Base-by-base conservation (phyloP, 768 basidiomycete genomes). In the Suillus bovinus region DNA sequence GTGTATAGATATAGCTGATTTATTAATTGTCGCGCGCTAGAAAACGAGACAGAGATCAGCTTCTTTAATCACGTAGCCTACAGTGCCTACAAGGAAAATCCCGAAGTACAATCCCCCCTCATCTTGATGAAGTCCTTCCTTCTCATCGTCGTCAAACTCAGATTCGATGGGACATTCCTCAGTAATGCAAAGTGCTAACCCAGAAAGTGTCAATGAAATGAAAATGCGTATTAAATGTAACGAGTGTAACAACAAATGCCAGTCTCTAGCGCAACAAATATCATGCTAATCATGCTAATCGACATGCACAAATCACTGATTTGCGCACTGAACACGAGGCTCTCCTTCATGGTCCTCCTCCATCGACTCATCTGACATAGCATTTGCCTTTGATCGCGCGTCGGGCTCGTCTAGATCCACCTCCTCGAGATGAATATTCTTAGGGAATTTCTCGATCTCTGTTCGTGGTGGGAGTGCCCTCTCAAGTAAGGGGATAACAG, bases 41-140 rank as follows among this genome's bases (percentile, higher is more conserved):
- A 97, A 75, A 96, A 99, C 71, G 96, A 99, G 75, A 91, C 92
- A 0, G 96, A 99, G 78, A 82, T 96, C 65, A 95, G 93, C 72
- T 90, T 96, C 76, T 99, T 99, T 80, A 89, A 89, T 68, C 79
- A 83, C 33, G 80, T 83, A 49, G 77, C 84, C 20, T 99, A 99
- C 68, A 86, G 93, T 34, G 77, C 76, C 36, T 99, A 94, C 84
- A 92, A 92, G 74, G 66, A 79, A 52, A 82, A 96, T 72, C 97
- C 96, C 16, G 84, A 89, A 79, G 94, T 94, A 65, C 42, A 66
- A 64, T 61, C n/a, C 0, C 2, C 13, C 14, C 34, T 14, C 41
- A 39, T 34, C 16, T 38, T 38, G 16, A 49, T 42, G 4, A 20
- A 34, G 31, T 3, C 2, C 10, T 27, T 41, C 31, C 24, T 42